Evolutionary conservation across 192 early-diverging fungal species (phyloP).

Genomic region (Podila verticillata): DNA sequence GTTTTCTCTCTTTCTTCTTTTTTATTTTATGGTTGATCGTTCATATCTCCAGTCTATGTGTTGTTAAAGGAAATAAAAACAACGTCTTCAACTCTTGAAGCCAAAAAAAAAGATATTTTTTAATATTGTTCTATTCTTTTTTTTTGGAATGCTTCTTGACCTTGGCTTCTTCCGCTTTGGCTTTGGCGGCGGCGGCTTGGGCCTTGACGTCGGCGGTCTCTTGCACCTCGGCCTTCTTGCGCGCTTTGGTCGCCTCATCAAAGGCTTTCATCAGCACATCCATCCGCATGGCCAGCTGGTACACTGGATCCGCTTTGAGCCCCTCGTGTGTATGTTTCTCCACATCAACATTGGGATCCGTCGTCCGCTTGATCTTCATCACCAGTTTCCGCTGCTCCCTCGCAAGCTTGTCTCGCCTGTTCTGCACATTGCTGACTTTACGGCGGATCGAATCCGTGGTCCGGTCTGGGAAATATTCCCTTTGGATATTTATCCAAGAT

Average conservation of each 20-base stretch:
- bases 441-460: conserved; percentile 37
- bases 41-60: no score
- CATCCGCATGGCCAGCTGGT: background rate
- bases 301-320: background rate
- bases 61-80: no score
- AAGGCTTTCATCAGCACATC: background rate
- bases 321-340: background rate
- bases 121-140: background rate
- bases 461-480: conserved; percentile 13
- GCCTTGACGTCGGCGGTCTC: no score
- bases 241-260: background rate
- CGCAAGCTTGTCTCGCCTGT: conserved; percentile 8
- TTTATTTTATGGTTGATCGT: no score
- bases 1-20: background rate
- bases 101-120: no score
- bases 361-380: background rate
- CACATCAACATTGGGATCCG: background rate
- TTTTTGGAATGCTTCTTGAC: background rate
- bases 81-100: no score
- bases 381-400: background rate
- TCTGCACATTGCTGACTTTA: conserved; percentile 30
- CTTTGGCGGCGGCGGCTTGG: no score
- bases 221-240: no score
- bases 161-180: background rate
- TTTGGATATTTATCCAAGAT: conserved; percentile 17